Percentiles rank a stretch among this genome's conserved stretches.
phyloP scores from a whole-genome alignment of 148 eudicot genomes.

The Amaranthus cruentus region DNA sequence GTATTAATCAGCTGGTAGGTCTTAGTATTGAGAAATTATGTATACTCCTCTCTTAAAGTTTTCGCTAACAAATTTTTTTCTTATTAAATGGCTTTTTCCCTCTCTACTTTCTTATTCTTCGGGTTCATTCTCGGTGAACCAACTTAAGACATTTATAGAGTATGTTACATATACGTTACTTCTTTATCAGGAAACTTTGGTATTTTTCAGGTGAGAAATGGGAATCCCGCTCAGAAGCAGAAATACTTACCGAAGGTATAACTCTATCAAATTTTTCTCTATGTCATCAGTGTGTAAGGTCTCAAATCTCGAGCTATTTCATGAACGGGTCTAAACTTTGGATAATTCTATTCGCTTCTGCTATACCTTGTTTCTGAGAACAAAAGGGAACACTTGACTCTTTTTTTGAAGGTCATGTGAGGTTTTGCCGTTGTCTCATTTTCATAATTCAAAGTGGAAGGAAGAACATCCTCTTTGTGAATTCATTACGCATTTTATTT shows the following conservation, averaged over 20 bases:
- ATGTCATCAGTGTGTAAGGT: neutral
- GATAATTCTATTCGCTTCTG: too few species aligned
- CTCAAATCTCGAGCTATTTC: too few species aligned
- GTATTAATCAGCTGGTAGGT: constrained; percentile 91
- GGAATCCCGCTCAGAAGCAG: constrained; percentile 75
- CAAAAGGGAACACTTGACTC: neutral
- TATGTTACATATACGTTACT: neutral
- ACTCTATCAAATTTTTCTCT: constrained; percentile 4
- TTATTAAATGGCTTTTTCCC: too few species aligned
- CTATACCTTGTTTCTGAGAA: neutral
- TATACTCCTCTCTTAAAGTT: neutral
- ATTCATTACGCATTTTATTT: neutral
- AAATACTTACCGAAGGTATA: constrained; percentile 92
- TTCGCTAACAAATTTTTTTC: too few species aligned
- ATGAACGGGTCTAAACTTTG: too few species aligned
- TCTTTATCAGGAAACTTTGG: neutral
- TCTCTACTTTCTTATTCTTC: too few species aligned
- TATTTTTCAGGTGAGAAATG: constrained; percentile 77
- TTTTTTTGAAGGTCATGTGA: neutral
- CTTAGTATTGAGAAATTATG: constrained; percentile 1
- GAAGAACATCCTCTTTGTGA: neutral
- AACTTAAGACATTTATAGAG: too few species aligned
- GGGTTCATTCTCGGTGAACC: too few species aligned
- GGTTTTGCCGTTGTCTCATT: neutral
- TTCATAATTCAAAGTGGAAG: neutral